phyloP scores from a whole-genome alignment of 352 stramenopile species.

The Pythium phragmitis region DNA sequence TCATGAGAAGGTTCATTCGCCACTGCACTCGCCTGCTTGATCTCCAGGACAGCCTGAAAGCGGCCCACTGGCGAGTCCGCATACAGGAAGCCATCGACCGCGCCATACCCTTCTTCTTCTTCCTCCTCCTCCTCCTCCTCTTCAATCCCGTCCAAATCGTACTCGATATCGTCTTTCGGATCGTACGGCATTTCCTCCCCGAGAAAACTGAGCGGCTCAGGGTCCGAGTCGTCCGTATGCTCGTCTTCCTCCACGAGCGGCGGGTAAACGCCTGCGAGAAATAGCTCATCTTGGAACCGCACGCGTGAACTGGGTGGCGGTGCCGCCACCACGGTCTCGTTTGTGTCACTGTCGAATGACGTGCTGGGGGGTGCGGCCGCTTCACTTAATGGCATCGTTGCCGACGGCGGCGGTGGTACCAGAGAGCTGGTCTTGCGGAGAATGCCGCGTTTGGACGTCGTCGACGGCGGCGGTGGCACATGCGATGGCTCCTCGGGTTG shows the following conservation, averaged over 20 bases:
- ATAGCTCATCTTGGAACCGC: constrained; percentile 27
- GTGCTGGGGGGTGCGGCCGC: background rate
- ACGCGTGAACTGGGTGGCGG: constrained; percentile 46
- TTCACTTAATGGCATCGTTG: constrained; percentile 1
- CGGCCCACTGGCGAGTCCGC: background rate
- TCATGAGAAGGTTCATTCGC: background rate
- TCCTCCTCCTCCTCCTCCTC: background rate
- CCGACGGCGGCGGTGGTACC: constrained; percentile 1
- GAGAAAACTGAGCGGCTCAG: constrained; percentile 13
- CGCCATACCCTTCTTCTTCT: background rate
- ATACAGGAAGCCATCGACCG: background rate
- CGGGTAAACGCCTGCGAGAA: background rate
- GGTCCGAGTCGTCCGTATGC: constrained; percentile 7
- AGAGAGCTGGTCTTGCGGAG: constrained; percentile 1
- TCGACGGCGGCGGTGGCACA: background rate
- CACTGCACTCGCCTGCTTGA: constrained; percentile 6
- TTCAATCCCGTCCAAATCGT: background rate
- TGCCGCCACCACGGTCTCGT: constrained; percentile 14
- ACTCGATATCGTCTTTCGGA: constrained; percentile 8
- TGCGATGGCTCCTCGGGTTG: background rate
- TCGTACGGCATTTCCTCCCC: constrained; percentile 14
- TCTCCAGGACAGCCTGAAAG: constrained; percentile 8
- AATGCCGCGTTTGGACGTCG: constrained; percentile 19
- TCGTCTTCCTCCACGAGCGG: constrained; percentile 15
- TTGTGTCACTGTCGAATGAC: background rate